phyloP scores from a whole-genome alignment of 192 early-diverging fungal genomes.

The Paraglomus occultum region DNA sequence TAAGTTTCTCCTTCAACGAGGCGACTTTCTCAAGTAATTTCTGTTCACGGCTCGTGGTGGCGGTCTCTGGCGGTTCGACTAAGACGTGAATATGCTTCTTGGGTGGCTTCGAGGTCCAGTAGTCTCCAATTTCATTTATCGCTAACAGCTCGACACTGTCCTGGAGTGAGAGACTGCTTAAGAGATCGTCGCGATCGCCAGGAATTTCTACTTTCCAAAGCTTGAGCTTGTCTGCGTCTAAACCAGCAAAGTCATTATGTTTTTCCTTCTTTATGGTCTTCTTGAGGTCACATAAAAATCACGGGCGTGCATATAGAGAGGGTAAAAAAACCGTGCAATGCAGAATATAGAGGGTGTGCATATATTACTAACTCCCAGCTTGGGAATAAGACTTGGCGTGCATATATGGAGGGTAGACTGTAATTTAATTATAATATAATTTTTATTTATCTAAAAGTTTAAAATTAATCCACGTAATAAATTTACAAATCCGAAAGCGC shows the following conservation, averaged over 20 bases:
- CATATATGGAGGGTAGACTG: too few species aligned
- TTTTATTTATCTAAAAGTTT: too few species aligned
- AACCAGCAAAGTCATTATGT: not conserved
- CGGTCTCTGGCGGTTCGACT: not conserved
- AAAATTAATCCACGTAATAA: too few species aligned
- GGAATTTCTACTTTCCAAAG: slow-evolving; percentile 23
- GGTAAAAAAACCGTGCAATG: too few species aligned
- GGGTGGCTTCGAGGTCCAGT: not conserved
- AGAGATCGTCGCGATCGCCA: not conserved
- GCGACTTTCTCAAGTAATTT: not conserved
- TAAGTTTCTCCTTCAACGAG: not conserved
- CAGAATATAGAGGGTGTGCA: too few species aligned
- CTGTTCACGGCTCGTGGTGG: not conserved
- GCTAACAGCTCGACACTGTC: not conserved
- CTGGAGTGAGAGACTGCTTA: not conserved
- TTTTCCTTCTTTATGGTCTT: slow-evolving; percentile 10
- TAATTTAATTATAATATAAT: too few species aligned
- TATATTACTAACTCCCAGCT: too few species aligned
- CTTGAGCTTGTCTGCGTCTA: slow-evolving; percentile 24
- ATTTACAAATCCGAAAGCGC: too few species aligned
- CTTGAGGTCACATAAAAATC: slow-evolving; percentile 30
- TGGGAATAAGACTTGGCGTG: too few species aligned
- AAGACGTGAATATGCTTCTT: slow-evolving; percentile 21
- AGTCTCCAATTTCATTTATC: slow-evolving; percentile 2
- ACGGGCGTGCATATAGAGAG: too few species aligned